Base-by-base conservation (phyloP, 129 eudicot species). In the Gnaphalium uliginosum region DNA sequence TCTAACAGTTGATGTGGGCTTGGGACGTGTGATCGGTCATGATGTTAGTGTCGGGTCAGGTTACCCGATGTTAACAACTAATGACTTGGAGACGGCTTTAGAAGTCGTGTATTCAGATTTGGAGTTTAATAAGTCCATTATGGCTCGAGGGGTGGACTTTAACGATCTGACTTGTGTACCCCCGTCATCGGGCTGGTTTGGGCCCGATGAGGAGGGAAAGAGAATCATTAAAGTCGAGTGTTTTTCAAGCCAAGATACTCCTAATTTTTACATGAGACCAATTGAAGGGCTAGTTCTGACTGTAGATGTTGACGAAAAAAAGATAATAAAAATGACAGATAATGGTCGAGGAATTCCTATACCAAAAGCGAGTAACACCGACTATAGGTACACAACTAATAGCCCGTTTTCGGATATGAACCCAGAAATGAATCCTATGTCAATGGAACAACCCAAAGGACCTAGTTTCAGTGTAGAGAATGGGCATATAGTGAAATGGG, bases 241-340 rank as follows among this genome's bases (percentile, higher is more conserved):
- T 39, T 91, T 79, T 71, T 86, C 87, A 8, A 78, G 21, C 4
- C 59, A 92, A 66, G 83, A 73, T 72, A 89, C 92, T 3, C 74
- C 90, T 24, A 92, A 92, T 50, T 89, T 68, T 78, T 90, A 85
- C 82, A 90, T 90, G 96, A 85, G 96, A 73, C 96, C 92, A 18
- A 87, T 90, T 18, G 90, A 87, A 72, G 96, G 96, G 64, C 78
- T 90, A 63, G 80, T 81, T 0, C 39, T 86, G n/a, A 66, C 80
- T 2, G 85, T 88, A 0, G 96, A 90, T 51, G 18, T 90, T 0
- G 90, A 87, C 48, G 75, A 76, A 0, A 69, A 41, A 29, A 75
- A 84, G 57, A 66, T 87, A 15, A 58, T 87, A 15, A 82, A 90
- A 75, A 24, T 90, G 18, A 65, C 69, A 0, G 96, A 87, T 39